Evolutionary conservation across 768 basidiomycete species (phyloP).

Genomic region (Collybia sordida): DNA sequence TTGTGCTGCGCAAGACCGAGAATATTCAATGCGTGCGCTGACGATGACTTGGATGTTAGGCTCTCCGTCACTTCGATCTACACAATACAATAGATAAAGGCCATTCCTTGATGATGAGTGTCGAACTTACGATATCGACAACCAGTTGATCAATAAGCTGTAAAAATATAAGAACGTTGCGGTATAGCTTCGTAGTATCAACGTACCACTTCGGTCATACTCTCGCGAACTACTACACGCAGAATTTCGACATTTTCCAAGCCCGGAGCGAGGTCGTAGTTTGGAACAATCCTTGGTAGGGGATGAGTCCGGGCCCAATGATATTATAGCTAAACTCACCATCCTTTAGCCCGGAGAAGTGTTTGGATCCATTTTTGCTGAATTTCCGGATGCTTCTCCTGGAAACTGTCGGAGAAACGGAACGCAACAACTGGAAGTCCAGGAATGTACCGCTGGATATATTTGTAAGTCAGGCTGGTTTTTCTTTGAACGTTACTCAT

Average conservation of each 20-base stretch:
- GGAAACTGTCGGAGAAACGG: constrained; percentile 58
- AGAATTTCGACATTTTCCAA: constrained; percentile 57
- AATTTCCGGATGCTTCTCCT: constrained; percentile 51
- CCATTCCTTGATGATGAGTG: neutral
- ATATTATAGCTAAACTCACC: constrained; percentile 38
- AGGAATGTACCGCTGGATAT: constrained; percentile 45
- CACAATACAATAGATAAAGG: neutral
- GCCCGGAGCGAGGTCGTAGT: constrained; percentile 53
- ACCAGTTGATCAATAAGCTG: constrained; percentile 67
- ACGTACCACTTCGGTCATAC: constrained; percentile 47
- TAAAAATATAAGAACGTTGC: constrained; percentile 36
- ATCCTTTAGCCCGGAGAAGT: constrained; percentile 48
- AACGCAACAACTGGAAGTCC: constrained; percentile 70
- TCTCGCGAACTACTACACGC: constrained; percentile 66
- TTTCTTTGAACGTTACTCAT: neutral
- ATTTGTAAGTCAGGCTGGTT: constrained; percentile 7
- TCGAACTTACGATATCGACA: constrained; percentile 58
- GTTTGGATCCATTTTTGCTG: constrained; percentile 64
- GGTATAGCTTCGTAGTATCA: constrained; percentile 24
- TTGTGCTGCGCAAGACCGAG: constrained; percentile 30
- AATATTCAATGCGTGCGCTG: constrained; percentile 50
- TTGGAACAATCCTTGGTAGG: constrained; percentile 44
- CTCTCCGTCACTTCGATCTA: constrained; percentile 67
- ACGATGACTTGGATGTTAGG: constrained; percentile 45
- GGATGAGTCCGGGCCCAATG: neutral